Base-by-base conservation (phyloP, 495 filamentous ascomycete species). In the Neurospora discreta region DNA sequence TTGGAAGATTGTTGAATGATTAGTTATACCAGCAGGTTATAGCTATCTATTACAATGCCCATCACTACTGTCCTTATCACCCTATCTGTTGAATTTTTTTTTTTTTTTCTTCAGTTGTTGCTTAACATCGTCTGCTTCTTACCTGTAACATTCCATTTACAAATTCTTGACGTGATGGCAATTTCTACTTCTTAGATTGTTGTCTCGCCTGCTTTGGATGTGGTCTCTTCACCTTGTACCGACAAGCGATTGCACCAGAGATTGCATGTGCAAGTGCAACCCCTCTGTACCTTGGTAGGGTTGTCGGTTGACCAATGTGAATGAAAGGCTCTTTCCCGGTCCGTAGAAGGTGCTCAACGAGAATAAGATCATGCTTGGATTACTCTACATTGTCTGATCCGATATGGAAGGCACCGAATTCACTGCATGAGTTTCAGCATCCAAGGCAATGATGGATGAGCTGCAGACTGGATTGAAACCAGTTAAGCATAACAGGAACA, bases 391-490 rank as follows among this genome's bases (percentile, higher is more conserved):
- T 15, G 5, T 16, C 26, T 65, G 52, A 33, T 65, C 13, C 52
- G 26, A 65, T 30, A 16, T 65, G 26, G 52, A 33, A 65, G 26
- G 26, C 52, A 65, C 26, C 52, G 52, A 65, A 6, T 33, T 65
- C 52, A 65, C 52, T 60, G 52, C 52, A 65, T 65, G 52, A 60
- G 26, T 60, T 33, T 18, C 52, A 30, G 52, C 26, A 26, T 65
- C 52, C 52, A 30, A 18, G 15, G 26, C 52, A 65, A 65, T 65
- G 52, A 33, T 26, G 52, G 52, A 33, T 26, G 52, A 65, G 15
- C 26, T 65, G 52, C 52, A 65, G 52, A 60, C 52, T 60, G 46
- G 46, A 58, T 58, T 30, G 26, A 60, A 60, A 60, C 23, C 26
- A 60, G 52, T n/a, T n/a, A n/a, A n/a, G 52, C 52, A 60, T 23